Conservation (phyloP, 768 basidiomycete genomes). For the Termitomyces eurrhizus region DNA sequence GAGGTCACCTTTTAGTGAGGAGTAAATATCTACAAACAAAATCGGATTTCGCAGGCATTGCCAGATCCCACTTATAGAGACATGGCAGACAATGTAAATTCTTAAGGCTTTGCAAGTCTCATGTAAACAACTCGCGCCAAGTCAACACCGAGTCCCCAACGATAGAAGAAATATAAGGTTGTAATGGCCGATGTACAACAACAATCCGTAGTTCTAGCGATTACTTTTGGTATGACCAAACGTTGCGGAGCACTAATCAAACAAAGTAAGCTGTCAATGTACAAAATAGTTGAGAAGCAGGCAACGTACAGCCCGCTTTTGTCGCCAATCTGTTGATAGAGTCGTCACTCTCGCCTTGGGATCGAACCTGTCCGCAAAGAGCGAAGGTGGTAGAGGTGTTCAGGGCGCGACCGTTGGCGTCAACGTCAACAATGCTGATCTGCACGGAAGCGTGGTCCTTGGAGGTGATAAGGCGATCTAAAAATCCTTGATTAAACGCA, state of each 20-base stretch:
- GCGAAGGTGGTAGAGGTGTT: conserved; percentile 87
- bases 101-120: not conserved
- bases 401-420: conserved; percentile 79
- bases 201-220: conserved; percentile 15
- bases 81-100: not conserved
- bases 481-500: conserved; percentile 7
- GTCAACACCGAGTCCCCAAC: not conserved
- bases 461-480: conserved; percentile 96
- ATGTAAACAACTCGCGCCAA: not conserved
- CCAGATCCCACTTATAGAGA: no score
- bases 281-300: not conserved
- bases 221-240: conserved; percentile 96
- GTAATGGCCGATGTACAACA: conserved; percentile 13
- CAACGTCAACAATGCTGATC: conserved; percentile 92
- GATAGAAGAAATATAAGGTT: conserved; percentile 2
- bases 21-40: no score
- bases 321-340: conserved; percentile 95
- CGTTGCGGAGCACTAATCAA: conserved; percentile 82
- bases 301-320: conserved; percentile 83
- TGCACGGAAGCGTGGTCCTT: conserved; percentile 99
- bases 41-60: no score
- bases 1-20: no score
- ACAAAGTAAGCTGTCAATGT: not conserved
- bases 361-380: conserved; percentile 89
- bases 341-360: conserved; percentile 95